A percentile compares a stretch with the other conserved stretches of the same genome.
These are phyloP conservation scores for Buxus sempervirens DNA, from an alignment of 164 flowering plant species.

Conservation along the genomic window DNA sequence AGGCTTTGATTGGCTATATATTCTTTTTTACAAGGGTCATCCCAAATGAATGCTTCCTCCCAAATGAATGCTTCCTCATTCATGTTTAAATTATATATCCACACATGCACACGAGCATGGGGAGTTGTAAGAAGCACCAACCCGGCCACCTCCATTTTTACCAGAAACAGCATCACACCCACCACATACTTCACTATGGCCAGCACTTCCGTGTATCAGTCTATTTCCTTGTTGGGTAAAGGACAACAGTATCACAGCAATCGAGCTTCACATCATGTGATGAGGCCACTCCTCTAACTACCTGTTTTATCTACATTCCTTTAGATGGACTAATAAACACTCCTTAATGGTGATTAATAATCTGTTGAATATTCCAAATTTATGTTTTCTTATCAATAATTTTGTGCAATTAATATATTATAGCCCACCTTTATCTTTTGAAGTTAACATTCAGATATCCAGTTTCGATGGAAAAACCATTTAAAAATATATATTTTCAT, in stretches of 20 bases:
- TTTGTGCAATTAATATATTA: no score
- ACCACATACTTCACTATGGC: background rate
- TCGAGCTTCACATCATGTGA: constrained; percentile 1
- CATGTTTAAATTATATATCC: constrained; percentile 13
- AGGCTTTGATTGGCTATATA: constrained; percentile 1
- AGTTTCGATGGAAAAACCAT: no score
- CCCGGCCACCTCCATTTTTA: background rate
- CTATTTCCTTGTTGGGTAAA: constrained; percentile 5
- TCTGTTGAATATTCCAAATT: background rate
- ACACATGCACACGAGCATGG: constrained; percentile 20
- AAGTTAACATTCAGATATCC: no score
- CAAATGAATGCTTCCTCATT: constrained; percentile 25
- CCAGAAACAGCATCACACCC: background rate
- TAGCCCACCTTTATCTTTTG: no score
- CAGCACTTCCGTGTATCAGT: constrained; percentile 4
- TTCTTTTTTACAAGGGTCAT: constrained; percentile 10
- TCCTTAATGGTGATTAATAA: background rate
- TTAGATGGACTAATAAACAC: background rate
- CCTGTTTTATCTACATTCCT: background rate
- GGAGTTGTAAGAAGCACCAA: constrained; percentile 4
- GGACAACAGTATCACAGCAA: background rate
- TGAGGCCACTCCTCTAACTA: background rate
- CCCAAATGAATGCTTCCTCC: no score
- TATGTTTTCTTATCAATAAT: no score
- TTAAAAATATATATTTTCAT: no score